Base-by-base conservation (phyloP, 306 rosid species). In the Cicer cuneatum region DNA sequence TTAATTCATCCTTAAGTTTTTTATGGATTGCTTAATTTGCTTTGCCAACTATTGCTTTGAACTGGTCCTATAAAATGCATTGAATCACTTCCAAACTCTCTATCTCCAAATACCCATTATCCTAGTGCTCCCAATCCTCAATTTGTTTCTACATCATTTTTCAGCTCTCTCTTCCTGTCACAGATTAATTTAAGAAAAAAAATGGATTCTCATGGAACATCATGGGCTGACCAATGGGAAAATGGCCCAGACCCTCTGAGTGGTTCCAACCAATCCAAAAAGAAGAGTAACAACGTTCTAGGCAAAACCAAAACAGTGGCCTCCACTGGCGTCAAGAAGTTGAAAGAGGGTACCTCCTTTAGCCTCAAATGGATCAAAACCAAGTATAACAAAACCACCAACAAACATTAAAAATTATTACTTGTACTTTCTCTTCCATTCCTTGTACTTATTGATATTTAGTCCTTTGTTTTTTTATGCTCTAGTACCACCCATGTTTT, bases 181-280 rank as follows among this genome's bases (percentile, higher is more conserved):
- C 40, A 57, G 29, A 6, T 19, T 64, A 10, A 16, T 64, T 38
- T 18, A 39, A 18, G 39, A 78, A 83, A 75, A 73, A 65, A 74
- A 43, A 83, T 66, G 59, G 38, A 11, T 0, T 76, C 85, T 1
- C 7, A 82, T 29, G 90, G 71, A 60, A 59, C 87, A 24, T 63
- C 90, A 0, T 90, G 98, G 98, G 96, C 96, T 0, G 96, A 93
- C 40, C 98, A 90, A 85, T 90, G 96, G 95, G 98, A 87, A 37
- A 37, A 54, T 8, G 77, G 73, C 15, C 83, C 91, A 1, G 84
- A 82, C 54, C 86, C 89, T 7, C 66, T 43, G n/a, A 0, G 14
- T 7, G 80, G 11, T 3, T 74, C 83, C 1, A 3, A 72, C 5
- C 48, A 80, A 38, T 48, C 74, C 0, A 39, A 60, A 45, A 66